phyloP scores from a whole-genome alignment of 2,329 filamentous ascomycete species.

The Beauveria rudraprayagi region DNA sequence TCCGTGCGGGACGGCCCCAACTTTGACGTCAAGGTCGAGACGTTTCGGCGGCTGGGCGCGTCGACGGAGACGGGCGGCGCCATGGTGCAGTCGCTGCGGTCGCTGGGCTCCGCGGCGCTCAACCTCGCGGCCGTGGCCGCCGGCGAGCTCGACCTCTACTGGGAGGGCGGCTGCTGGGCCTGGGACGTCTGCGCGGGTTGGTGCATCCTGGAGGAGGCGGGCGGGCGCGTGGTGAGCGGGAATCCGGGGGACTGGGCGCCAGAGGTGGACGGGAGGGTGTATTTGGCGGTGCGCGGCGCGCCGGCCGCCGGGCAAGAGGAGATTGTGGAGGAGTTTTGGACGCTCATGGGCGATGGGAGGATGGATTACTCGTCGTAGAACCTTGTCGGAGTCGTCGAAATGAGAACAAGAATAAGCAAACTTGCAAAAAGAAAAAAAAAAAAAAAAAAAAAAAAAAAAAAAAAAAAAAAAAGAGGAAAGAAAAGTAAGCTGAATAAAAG shows the following conservation, averaged over 20 bases:
- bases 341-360: conserved; percentile 44
- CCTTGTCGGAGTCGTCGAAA: background rate
- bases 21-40: conserved; percentile 59
- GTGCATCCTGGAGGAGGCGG: conserved; percentile 67
- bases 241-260: conserved; percentile 68
- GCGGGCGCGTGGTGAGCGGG: conserved; percentile 62
- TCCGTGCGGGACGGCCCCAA: conserved; percentile 59
- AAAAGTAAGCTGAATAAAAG: background rate
- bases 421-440: too few relatives aligned
- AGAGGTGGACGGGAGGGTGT: conserved; percentile 49
- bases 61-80: conserved; percentile 55
- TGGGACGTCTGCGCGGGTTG: conserved; percentile 82
- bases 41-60: conserved; percentile 54
- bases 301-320: conserved; percentile 49
- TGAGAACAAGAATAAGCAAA: background rate
- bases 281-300: conserved; percentile 55
- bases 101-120: conserved; percentile 63
- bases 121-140: conserved; percentile 67
- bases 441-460: background rate
- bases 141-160: conserved; percentile 65
- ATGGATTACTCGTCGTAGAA: conserved; percentile 37
- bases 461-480: background rate
- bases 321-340: conserved; percentile 58
- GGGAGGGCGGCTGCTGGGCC: conserved; percentile 78
- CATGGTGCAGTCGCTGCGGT: conserved; percentile 71